phyloP scores from a whole-genome alignment of 371 early-diverging fungal species.

The Apophysomyces elegans region DNA sequence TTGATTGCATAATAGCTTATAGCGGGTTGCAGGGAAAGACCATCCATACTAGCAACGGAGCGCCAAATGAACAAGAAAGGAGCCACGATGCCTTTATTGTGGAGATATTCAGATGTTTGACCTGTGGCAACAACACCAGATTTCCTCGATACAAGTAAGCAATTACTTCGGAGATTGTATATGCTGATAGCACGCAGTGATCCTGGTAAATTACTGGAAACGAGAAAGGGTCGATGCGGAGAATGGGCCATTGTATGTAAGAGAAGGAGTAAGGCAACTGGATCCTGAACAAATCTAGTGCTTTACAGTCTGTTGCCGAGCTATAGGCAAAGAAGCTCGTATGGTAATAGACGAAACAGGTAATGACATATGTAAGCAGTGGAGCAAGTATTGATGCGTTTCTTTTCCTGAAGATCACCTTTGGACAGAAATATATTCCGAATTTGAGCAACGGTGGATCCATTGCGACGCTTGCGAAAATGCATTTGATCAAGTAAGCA shows the following conservation, averaged over 20 bases:
- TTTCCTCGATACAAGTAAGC: constrained; percentile 74
- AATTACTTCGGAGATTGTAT: neutral
- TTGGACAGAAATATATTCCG: constrained; percentile 75
- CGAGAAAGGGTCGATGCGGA: constrained; percentile 74
- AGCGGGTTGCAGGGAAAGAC: constrained; percentile 34
- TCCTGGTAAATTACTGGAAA: constrained; percentile 59
- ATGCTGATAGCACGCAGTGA: constrained; percentile 37
- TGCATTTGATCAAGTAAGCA: constrained; percentile 53
- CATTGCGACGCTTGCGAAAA: constrained; percentile 77
- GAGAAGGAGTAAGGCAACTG: neutral
- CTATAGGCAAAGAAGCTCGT: constrained; percentile 70
- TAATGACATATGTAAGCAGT: neutral
- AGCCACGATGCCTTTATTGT: constrained; percentile 58
- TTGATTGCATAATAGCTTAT: neutral
- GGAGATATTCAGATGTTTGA: constrained; percentile 60
- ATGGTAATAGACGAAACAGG: constrained; percentile 63
- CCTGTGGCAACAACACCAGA: constrained; percentile 51
- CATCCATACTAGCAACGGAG: constrained; percentile 24
- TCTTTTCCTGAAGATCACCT: constrained; percentile 51
- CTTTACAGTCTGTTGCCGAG: constrained; percentile 67
- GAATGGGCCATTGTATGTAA: constrained; percentile 76
- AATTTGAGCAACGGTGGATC: constrained; percentile 64
- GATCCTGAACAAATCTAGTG: constrained; percentile 32
- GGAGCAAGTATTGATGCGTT: neutral
- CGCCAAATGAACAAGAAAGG: constrained; percentile 57